These are phyloP conservation scores for Lobulomyces angularis DNA, from an alignment of 192 early-diverging fungal species.

Conservation along the genomic window DNA sequence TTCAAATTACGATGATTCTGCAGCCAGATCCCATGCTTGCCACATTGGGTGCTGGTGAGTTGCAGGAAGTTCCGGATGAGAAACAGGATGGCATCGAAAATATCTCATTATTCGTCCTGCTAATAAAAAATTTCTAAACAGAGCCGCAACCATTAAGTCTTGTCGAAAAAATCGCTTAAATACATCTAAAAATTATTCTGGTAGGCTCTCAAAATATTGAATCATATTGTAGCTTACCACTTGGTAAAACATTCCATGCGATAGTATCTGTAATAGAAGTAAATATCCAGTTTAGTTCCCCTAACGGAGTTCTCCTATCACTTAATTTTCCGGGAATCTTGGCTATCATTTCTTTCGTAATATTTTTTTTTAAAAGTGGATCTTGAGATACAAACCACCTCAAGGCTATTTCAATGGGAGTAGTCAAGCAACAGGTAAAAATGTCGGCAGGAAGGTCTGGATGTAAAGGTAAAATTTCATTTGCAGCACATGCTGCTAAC, in stretches of 20 bases:
- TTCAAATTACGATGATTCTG: no score
- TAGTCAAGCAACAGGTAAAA: conserved; percentile 92
- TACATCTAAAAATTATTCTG: no score
- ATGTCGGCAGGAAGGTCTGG: conserved; percentile 93
- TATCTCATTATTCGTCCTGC: conserved; percentile 92
- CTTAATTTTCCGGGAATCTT: conserved; percentile 74
- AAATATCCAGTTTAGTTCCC: conserved; percentile 98
- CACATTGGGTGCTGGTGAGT: conserved; percentile 96
- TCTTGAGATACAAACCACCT: conserved; percentile 84
- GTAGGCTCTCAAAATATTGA: no score
- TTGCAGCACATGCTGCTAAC: conserved; percentile 75
- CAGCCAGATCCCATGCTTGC: conserved; percentile 87
- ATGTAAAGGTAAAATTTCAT: conserved; percentile 80
- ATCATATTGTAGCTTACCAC: no score
- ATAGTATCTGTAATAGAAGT: conserved; percentile 97
- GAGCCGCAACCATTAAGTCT: conserved; percentile 83
- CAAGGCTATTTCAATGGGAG: conserved; percentile 85
- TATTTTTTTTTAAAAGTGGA: conserved; percentile 48
- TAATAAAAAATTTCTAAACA: conserved; percentile 92
- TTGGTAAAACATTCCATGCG: conserved; percentile 86
- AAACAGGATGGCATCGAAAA: conserved; percentile 85
- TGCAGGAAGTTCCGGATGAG: conserved; percentile 66
- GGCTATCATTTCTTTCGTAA: conserved; percentile 78
- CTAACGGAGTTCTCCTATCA: conserved; percentile 85
- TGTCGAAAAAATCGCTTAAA: no score